Evolutionary conservation across 768 basidiomycete species (phyloP), one percentile per base, ranked within the genome.

Genomic region (Rhizopogon roseolus): DNA sequence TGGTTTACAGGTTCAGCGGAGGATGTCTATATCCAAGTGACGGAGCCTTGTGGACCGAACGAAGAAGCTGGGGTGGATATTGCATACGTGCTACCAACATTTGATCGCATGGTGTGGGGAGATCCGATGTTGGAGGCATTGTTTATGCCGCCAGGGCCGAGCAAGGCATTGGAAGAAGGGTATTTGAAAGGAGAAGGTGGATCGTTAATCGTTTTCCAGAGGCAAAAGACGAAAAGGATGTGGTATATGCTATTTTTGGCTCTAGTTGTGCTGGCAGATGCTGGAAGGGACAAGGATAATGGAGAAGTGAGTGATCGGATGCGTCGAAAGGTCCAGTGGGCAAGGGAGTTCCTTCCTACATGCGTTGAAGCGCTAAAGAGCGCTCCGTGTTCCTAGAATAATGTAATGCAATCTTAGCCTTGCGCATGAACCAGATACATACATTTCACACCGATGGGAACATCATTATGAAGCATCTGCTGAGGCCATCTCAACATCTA

Each of bases 181-280:
- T 90, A 90, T 61, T 65, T 66, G 40, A 68, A 52, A 2, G 58
- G 50, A 2, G 73, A 72, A n/a, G 82, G 81, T 1, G 74, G 69
- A 1, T 70, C 69, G 4, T 62, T 82, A 41, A 72, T 86, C 3
- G 62, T 80, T 22, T 84, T 90, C 55, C 70, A 77, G 11, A 75
- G 88, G 46, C 88, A 90, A 67, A 79, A 75, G 64, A 91, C 88
- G 46, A 91, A 91, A 67, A 71, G 88, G 55, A 59, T 84, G 45
- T 91, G 88, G 89, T 90, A 90, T 64, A 82, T 81, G 32, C 61
- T 89, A 6, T 89, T 85, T 64, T 62, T 86, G 54, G 81, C 84
- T 11, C 55, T 78, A 46, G 60, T 84, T 10, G 66, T 85, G 2
- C 70, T 85, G 50, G 66, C 85, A 45, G 71, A 70, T 25, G 79